Conservation (phyloP, 2,329 filamentous ascomycete species). For the Apiospora saccharicola region DNA sequence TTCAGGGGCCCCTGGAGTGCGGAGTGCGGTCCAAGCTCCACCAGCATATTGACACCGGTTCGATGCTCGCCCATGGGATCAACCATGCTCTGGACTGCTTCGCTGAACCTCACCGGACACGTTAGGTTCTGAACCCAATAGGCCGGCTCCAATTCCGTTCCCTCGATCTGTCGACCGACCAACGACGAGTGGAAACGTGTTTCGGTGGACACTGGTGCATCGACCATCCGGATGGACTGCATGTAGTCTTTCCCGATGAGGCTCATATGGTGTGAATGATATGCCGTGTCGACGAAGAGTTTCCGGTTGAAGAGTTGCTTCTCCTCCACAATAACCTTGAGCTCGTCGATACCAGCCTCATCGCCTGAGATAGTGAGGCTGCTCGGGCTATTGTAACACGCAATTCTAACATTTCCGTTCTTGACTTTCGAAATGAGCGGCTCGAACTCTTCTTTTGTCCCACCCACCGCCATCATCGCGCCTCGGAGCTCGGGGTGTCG, state of each 20-base stretch:
- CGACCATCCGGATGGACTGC: conserved; percentile 29
- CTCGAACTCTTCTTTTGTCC: conserved; percentile 50
- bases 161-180: conserved; percentile 30
- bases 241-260: conserved; percentile 36
- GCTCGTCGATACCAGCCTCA: conserved; percentile 34
- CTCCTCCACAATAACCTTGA: conserved; percentile 31
- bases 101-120: conserved; percentile 35
- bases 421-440: conserved; percentile 47
- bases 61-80: conserved; percentile 42
- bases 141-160: conserved; percentile 32
- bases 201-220: conserved; percentile 41
- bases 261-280: conserved; percentile 38
- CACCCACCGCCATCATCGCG: conserved; percentile 62
- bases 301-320: conserved; percentile 36
- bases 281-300: conserved; percentile 37
- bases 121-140: conserved; percentile 39
- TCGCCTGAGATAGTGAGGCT: conserved; percentile 37
- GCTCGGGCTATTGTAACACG: conserved; percentile 37
- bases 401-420: conserved; percentile 34
- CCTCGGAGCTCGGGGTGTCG: conserved; percentile 50
- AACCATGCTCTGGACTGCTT: conserved; percentile 31
- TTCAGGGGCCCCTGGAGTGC: conserved; percentile 37
- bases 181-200: conserved; percentile 37
- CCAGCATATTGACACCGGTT: conserved; percentile 43
- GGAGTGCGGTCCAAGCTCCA: conserved; percentile 36